Conservation (phyloP, 2,329 filamentous ascomycete species). For the Arthrobotrys conoides region DNA sequence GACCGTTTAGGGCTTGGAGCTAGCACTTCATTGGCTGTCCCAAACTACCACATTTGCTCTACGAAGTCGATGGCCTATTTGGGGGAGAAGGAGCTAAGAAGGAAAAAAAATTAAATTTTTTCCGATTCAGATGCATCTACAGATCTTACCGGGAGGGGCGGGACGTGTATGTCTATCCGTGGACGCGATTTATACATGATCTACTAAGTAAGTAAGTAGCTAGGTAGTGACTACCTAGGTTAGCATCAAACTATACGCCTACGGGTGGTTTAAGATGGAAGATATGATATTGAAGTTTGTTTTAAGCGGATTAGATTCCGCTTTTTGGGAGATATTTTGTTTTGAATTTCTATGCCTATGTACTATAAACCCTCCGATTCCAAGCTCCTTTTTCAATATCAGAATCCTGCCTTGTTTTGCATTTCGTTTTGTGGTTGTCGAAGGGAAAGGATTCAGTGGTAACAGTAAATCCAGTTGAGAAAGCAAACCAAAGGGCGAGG, state of each 20-base stretch:
- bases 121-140: conserved; percentile 28
- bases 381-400: conserved; percentile 9
- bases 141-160: conserved; percentile 17
- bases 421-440: background rate
- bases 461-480: background rate
- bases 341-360: conserved; percentile 32
- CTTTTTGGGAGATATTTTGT: conserved; percentile 9
- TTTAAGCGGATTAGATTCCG: background rate
- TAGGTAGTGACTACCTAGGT: background rate
- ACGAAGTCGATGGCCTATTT: background rate
- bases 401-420: background rate
- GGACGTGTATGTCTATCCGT: background rate
- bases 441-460: background rate
- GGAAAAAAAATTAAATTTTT: background rate
- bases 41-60: conserved; percentile 35
- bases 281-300: background rate
- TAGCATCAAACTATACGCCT: background rate
- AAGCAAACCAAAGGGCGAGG: background rate
- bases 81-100: background rate
- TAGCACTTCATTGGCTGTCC: conserved; percentile 36
- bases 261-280: background rate
- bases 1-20: conserved; percentile 34
- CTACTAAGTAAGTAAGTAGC: background rate
- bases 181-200: background rate
- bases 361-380: conserved; percentile 10